Conservation (phyloP, 768 basidiomycete genomes). For the Cystofilobasidium bisporidii region DNA sequence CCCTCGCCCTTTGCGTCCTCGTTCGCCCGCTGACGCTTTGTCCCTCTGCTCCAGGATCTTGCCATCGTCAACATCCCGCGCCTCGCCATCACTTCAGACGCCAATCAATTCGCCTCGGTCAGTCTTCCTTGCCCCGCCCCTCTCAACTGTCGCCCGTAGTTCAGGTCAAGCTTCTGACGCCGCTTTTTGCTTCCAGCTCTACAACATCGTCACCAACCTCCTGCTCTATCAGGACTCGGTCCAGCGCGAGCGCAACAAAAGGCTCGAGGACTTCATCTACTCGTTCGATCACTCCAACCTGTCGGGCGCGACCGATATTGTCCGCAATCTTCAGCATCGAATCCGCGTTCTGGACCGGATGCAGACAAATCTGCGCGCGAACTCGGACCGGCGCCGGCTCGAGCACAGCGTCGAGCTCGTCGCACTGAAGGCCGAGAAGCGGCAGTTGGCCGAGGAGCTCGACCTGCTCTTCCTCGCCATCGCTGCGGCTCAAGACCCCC, state of each 20-base stretch:
- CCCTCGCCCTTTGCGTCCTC: not conserved
- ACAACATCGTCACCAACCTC: conserved; percentile 74
- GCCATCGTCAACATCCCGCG: conserved; percentile 70
- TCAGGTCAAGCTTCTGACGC: not conserved
- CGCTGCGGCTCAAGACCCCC: conserved; percentile 67
- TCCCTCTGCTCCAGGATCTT: conserved; percentile 53
- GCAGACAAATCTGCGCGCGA: conserved; percentile 39
- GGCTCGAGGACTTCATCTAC: conserved; percentile 24
- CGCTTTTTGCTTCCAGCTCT: conserved; percentile 44
- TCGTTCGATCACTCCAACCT: conserved; percentile 28
- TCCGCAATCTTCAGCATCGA: conserved; percentile 52
- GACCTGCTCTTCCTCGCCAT: conserved; percentile 67
- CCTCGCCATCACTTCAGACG: conserved; percentile 75
- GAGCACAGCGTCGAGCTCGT: conserved; percentile 46
- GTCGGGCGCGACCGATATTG: conserved; percentile 33
- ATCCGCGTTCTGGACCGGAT: conserved; percentile 50
- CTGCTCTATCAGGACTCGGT: conserved; percentile 79
- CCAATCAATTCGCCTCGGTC: conserved; percentile 62
- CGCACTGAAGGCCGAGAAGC: conserved; percentile 61
- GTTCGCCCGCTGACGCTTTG: not conserved
- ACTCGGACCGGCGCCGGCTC: conserved; percentile 41
- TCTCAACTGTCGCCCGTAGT: not conserved
- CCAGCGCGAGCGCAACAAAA: conserved; percentile 21
- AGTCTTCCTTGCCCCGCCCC: not conserved
- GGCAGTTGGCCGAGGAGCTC: conserved; percentile 65